These are phyloP conservation scores for Fusarium sp. DNA, from an alignment of 2,329 filamentous ascomycete genomes.

Conservation along the genomic window DNA sequence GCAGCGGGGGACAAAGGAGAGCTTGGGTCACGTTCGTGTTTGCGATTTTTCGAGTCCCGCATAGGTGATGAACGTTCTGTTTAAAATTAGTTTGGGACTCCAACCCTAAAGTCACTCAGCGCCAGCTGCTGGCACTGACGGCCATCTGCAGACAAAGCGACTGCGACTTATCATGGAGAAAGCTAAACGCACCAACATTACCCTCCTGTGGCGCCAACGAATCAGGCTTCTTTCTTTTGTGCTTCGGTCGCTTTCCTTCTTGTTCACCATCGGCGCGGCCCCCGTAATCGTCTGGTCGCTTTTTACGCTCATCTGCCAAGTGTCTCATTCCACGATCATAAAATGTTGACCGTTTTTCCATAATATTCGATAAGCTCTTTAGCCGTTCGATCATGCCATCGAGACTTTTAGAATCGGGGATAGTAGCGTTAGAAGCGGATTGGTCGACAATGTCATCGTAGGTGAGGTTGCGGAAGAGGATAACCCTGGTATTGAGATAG, in stretches of 20 bases:
- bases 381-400: conserved; percentile 71
- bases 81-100: conserved; percentile 23
- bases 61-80: conserved; percentile 64
- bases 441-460: conserved; percentile 77
- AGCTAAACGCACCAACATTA: conserved; percentile 44
- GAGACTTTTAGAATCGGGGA: conserved; percentile 70
- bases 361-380: conserved; percentile 69
- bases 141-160: not conserved
- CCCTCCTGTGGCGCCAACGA: conserved; percentile 61
- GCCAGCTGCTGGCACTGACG: conserved; percentile 18
- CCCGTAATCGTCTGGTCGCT: conserved; percentile 63
- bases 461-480: conserved; percentile 65
- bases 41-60: conserved; percentile 60
- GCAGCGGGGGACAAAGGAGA: conserved; percentile 68
- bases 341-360: conserved; percentile 71
- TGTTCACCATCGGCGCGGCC: conserved; percentile 59
- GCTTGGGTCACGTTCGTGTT: conserved; percentile 62
- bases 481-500: conserved; percentile 71
- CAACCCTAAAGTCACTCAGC: not conserved
- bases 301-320: conserved; percentile 71
- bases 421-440: conserved; percentile 63
- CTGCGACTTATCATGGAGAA: not conserved
- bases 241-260: conserved; percentile 68
- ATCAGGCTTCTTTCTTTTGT: conserved; percentile 82
- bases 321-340: conserved; percentile 80